Base-by-base conservation (phyloP, 306 rosid species). In the Lagenaria siceraria region DNA sequence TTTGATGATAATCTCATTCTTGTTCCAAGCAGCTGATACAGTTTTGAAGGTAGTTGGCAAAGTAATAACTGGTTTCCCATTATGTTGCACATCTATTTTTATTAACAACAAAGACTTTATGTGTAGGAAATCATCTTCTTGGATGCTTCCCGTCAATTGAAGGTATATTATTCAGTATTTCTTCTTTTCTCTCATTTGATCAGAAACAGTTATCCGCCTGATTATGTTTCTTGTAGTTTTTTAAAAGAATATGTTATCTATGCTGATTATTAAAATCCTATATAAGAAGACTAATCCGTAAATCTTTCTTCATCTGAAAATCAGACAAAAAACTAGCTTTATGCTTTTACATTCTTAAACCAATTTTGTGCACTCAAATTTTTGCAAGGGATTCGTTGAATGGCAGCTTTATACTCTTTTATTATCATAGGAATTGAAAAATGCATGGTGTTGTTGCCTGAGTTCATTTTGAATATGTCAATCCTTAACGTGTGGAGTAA, bases 11-110 rank as follows among this genome's bases (percentile, higher is more conserved):
- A 64, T 91, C 82, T 93, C 98, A 60, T 93, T 91, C 84, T 87
- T 89, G 55, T 86, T 93, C 80, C 98, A 91, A 88, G 98, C 98
- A 19, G 97, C 97, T 29, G 93, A 85, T 81, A 88, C 97, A 0
- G 92, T 93, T 46, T 58, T 93, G 75, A 93, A 93, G 98, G 98
- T 93, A 82, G 78, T 81, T 79, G 71, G 75, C 75, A 71, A 35
- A 49, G 64, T 58, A 76, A 25, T 63, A 52, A 64, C 66, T 62
- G 70, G 69, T 36, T 81, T 78, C 71, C 71, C 59, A 59, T 43
- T 33, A 4, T 33, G 36, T 56, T 78, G 72, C 65, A 58, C 74
- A 77, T 73, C 42, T 65, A 42, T 65, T 75, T 21, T 75, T 71
- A 87, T 33, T 33, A 73, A 87, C 79, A 53, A n/a, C 29, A 27